These are phyloP conservation scores for Camellia granthamiana DNA, from an alignment of 148 eudicot species.

Conservation along the genomic window DNA sequence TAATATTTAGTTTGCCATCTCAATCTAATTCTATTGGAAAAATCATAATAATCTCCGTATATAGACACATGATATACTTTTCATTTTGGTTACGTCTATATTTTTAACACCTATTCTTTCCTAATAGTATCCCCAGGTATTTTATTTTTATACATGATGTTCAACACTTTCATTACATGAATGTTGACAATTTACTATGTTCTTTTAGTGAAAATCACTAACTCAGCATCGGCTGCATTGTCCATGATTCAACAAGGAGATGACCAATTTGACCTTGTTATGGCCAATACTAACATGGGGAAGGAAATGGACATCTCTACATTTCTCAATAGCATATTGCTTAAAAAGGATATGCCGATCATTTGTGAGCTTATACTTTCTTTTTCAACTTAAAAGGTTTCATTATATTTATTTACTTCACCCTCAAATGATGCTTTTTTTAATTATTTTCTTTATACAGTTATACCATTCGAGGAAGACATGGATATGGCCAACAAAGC, in stretches of 20 bases:
- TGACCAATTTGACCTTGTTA: slow-evolving; percentile 27
- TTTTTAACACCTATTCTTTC: background rate
- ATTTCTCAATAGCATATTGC: slow-evolving; percentile 16
- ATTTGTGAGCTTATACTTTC: slow-evolving; percentile 26
- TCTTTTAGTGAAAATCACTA: slow-evolving; percentile 27
- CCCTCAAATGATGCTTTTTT: background rate
- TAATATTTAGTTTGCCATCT: background rate
- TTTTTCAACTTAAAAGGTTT: background rate
- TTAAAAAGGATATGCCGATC: slow-evolving; percentile 21
- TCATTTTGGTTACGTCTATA: background rate
- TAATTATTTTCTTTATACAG: slow-evolving; percentile 15
- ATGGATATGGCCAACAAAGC: slow-evolving; percentile 3
- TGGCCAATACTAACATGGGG: slow-evolving; percentile 28
- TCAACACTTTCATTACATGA: background rate
- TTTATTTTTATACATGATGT: background rate
- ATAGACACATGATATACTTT: background rate
- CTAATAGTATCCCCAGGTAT: background rate
- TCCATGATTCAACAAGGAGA: slow-evolving; percentile 21
- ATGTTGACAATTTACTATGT: background rate
- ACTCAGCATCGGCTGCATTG: slow-evolving; percentile 24
- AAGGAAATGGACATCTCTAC: slow-evolving; percentile 26
- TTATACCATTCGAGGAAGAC: slow-evolving; percentile 23
- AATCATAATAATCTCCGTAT: background rate
- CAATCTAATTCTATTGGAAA: background rate
- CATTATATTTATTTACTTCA: background rate